Conservation (phyloP, 2,329 filamentous ascomycete genomes). For the Mariannaea sp. region DNA sequence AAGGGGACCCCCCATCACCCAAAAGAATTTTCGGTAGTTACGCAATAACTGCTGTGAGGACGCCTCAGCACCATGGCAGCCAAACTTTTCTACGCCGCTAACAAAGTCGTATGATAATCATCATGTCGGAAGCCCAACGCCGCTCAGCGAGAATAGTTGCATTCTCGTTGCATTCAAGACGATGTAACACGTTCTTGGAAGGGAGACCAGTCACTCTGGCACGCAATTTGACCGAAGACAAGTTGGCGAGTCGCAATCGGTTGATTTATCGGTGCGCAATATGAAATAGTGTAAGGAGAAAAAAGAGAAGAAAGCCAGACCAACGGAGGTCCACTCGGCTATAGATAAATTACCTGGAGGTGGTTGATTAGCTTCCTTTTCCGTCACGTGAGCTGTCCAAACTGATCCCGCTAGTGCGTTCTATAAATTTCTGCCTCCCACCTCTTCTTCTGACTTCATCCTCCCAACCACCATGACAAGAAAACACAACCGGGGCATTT, state of each 20-base stretch:
- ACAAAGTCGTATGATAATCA: constrained; percentile 12
- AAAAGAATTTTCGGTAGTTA: constrained; percentile 16
- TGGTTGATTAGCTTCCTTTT: neutral
- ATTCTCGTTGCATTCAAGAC: constrained; percentile 26
- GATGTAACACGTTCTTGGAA: constrained; percentile 34
- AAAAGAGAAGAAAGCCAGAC: constrained; percentile 14
- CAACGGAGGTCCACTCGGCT: neutral
- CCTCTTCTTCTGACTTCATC: neutral
- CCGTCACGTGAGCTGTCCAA: constrained; percentile 36
- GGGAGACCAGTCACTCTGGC: constrained; percentile 54
- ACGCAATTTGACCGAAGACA: constrained; percentile 64
- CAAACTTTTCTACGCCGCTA: neutral
- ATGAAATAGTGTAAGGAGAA: constrained; percentile 50
- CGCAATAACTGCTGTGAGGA: constrained; percentile 4
- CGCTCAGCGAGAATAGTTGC: constrained; percentile 31
- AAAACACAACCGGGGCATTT: neutral
- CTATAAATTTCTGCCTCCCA: constrained; percentile 22
- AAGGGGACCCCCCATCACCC: no score
- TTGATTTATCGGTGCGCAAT: constrained; percentile 66
- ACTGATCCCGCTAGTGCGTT: constrained; percentile 9
- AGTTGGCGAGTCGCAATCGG: constrained; percentile 56
- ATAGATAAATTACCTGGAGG: no score
- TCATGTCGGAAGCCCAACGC: constrained; percentile 43
- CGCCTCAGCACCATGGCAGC: neutral
- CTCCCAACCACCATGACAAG: neutral